Evolutionary conservation across 176 grass and related monocot species (phyloP).

Genomic region (Lolium rigidum): DNA sequence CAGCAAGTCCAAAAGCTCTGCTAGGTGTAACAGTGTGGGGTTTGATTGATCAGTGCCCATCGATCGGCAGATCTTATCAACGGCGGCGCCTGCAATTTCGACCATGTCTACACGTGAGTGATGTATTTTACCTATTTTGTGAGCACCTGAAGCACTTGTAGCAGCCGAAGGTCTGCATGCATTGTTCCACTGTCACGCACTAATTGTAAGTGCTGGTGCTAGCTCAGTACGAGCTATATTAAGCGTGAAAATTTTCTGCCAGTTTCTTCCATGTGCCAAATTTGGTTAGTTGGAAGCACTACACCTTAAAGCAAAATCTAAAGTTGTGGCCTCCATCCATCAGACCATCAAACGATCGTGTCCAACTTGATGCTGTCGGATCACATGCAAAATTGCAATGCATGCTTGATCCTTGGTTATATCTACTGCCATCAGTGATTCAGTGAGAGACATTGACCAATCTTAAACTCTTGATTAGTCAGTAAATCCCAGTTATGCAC

Average conservation of each 20-base stretch:
- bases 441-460: not conserved
- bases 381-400: not conserved
- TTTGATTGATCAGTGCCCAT: not conserved
- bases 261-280: constrained; percentile 52
- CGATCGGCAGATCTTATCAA: not conserved
- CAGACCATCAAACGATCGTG: not conserved
- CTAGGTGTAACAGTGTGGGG: not conserved
- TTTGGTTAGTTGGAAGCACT: constrained; percentile 50
- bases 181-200: constrained; percentile 2
- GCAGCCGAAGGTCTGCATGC: not conserved
- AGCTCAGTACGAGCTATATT: constrained; percentile 7
- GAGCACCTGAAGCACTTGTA: not conserved
- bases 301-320: constrained; percentile 44
- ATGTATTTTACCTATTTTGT: not conserved
- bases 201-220: constrained; percentile 13
- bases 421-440: not conserved
- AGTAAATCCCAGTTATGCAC: not conserved
- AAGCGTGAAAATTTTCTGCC: constrained; percentile 2
- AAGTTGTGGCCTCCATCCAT: constrained; percentile 43
- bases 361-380: constrained; percentile 44
- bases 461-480: not conserved
- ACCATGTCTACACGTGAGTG: not conserved
- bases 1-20: not conserved
- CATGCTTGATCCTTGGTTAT: not conserved
- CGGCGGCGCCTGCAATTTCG: not conserved